Conservation (phyloP, 2,329 filamentous ascomycete species). For the Phyllosticta paracitricarpa region DNA sequence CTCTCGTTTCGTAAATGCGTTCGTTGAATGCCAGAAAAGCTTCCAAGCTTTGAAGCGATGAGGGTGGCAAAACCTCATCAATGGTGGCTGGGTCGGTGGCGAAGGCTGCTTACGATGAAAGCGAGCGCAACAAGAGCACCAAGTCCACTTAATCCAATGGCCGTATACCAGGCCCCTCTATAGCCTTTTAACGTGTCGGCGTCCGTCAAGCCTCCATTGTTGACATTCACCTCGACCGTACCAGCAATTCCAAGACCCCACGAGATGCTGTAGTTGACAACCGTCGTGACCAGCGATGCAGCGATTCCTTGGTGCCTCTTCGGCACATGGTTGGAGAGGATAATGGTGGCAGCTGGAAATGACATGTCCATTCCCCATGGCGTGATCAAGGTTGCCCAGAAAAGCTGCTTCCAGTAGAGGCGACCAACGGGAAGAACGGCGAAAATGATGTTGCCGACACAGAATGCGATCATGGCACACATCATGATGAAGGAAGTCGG, state of each 20-base stretch:
- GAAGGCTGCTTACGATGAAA: conserved; percentile 18
- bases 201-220: conserved; percentile 18
- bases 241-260: conserved; percentile 34
- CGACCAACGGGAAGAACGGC: conserved; percentile 31
- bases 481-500: conserved; percentile 23
- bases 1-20: background rate
- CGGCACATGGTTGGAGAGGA: conserved; percentile 28
- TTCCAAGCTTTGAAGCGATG: background rate
- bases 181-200: conserved; percentile 28
- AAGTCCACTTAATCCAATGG: conserved; percentile 25
- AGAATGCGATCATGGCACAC: conserved; percentile 22
- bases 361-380: conserved; percentile 34
- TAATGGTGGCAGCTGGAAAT: conserved; percentile 32
- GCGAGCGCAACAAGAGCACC: conserved; percentile 18
- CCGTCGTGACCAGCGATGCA: conserved; percentile 29
- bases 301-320: conserved; percentile 34
- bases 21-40: background rate
- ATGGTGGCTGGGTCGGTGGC: background rate
- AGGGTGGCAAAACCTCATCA: background rate
- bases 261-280: conserved; percentile 35
- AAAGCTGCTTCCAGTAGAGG: conserved; percentile 33
- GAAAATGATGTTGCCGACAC: conserved; percentile 28
- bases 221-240: conserved; percentile 31
- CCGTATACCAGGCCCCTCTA: conserved; percentile 30
- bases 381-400: conserved; percentile 23